A percentile compares a stretch with the other conserved stretches of the same genome.
Evolutionary conservation across 2,329 filamentous ascomycete genomes (phyloP).

Genomic region (Xenosphaeropsis pyriputrescens): DNA sequence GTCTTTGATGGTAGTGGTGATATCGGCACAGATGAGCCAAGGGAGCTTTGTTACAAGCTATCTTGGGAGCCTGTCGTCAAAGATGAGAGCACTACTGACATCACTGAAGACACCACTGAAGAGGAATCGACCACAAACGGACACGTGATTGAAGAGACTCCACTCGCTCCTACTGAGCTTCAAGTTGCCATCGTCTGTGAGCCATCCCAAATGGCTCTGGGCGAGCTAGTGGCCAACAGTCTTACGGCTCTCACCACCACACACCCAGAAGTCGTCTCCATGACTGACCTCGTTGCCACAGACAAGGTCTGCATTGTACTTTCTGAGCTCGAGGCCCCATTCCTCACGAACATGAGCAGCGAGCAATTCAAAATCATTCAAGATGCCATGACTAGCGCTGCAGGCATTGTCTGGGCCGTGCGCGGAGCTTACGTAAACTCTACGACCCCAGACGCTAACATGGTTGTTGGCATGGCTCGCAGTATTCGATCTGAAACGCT

Average conservation of each 20-base stretch:
- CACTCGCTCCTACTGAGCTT: slow-evolving; percentile 7
- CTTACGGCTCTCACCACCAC: slow-evolving; percentile 19
- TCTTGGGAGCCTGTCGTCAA: slow-evolving; percentile 23
- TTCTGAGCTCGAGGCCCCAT: slow-evolving; percentile 23
- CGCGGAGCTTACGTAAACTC: slow-evolving; percentile 23
- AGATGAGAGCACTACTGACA: background rate
- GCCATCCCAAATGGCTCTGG: slow-evolving; percentile 15
- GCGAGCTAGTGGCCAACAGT: slow-evolving; percentile 20
- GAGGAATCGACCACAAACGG: too few species aligned
- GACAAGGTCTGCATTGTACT: slow-evolving; percentile 27
- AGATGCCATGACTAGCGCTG: slow-evolving; percentile 20
- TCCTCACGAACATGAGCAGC: slow-evolving; percentile 24
- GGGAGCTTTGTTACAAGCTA: slow-evolving; percentile 29
- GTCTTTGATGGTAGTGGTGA: slow-evolving; percentile 21
- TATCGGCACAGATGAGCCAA: slow-evolving; percentile 15
- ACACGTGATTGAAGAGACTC: too few species aligned
- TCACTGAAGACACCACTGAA: background rate
- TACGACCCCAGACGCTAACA: slow-evolving; percentile 8
- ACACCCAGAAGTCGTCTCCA: slow-evolving; percentile 16
- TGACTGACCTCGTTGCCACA: slow-evolving; percentile 16
- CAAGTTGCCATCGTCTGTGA: slow-evolving; percentile 25
- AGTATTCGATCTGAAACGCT: slow-evolving; percentile 13
- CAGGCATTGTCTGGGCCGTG: slow-evolving; percentile 32
- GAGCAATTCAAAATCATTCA: slow-evolving; percentile 25
- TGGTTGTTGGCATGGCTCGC: slow-evolving; percentile 14